Percentiles rank a stretch among this genome's conserved stretches.
These are phyloP conservation scores for Rhododendron vialii DNA, from an alignment of 148 eudicot species.

Conservation along the genomic window DNA sequence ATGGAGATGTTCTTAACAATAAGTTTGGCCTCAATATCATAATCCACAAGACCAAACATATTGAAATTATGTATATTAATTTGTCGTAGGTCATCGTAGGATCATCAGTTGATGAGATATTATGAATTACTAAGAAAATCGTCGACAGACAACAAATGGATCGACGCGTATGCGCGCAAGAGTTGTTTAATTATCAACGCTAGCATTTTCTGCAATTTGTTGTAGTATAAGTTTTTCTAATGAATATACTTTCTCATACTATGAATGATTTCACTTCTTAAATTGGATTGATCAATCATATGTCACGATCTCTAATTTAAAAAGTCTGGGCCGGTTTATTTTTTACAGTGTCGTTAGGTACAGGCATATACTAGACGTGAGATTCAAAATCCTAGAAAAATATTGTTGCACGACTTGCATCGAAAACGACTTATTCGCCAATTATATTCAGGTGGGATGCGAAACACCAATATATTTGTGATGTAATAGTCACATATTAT, in stretches of 20 bases:
- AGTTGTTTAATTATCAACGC: not conserved
- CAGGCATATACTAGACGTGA: not conserved
- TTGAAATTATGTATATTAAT: not conserved
- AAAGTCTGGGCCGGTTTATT: not conserved
- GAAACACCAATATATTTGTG: not conserved
- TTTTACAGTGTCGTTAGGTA: not conserved
- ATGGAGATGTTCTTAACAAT: no score
- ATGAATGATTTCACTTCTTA: not conserved
- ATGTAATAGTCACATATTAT: not conserved
- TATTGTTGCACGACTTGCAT: not conserved
- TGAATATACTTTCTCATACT: not conserved
- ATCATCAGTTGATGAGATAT: not conserved
- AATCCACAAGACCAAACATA: not conserved
- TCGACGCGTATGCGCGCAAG: not conserved
- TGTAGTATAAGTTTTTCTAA: not conserved
- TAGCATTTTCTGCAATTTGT: not conserved
- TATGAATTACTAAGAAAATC: not conserved
- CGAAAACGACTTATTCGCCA: not conserved
- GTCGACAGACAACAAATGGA: no score
- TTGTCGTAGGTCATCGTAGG: no score
- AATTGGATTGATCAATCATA: not conserved
- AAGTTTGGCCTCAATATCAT: no score
- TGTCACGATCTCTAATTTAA: not conserved
- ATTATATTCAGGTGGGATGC: not conserved
- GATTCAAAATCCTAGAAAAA: not conserved